Percentiles rank a stretch among this genome's conserved stretches.
Conservation (phyloP, 2,329 filamentous ascomycete genomes). For the Exophiala spinifera region DNA sequence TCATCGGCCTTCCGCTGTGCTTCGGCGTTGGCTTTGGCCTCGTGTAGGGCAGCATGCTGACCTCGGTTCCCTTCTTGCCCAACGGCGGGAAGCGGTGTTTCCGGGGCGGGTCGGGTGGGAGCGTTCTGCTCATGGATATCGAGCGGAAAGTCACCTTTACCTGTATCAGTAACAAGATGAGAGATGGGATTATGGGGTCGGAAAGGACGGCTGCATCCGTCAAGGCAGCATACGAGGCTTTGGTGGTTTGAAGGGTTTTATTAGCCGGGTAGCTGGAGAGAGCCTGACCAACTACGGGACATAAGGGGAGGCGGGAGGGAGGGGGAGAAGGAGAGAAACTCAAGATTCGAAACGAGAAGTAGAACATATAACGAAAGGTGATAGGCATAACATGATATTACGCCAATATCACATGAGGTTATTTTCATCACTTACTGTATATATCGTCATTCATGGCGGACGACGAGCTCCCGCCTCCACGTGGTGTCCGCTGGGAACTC, state of each 20-base stretch:
- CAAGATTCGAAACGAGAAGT: too few species aligned
- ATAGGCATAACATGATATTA: too few species aligned
- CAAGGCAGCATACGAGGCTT: conserved; percentile 33
- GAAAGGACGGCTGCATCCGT: conserved; percentile 32
- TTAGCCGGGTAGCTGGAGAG: too few species aligned
- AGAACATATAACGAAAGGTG: too few species aligned
- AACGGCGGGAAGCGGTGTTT: conserved; percentile 36
- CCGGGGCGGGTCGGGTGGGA: conserved; percentile 50
- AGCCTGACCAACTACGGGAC: too few species aligned
- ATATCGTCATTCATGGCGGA: background rate
- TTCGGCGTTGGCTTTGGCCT: conserved; percentile 47
- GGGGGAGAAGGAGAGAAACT: too few species aligned
- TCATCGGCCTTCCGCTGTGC: conserved; percentile 35
- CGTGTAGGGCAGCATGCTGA: conserved; percentile 29
- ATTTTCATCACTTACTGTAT: too few species aligned
- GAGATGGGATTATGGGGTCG: conserved; percentile 32
- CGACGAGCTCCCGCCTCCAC: conserved; percentile 7
- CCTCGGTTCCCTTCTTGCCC: conserved; percentile 31
- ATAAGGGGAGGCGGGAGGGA: too few species aligned
- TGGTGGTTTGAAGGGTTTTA: conserved; percentile 7
- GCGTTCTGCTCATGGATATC: conserved; percentile 44
- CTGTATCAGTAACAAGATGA: conserved; percentile 50
- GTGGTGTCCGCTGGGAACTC: conserved; percentile 9
- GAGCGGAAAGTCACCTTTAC: conserved; percentile 43
- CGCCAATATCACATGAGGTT: too few species aligned